These are phyloP conservation scores for Hibiscus mutabilis DNA, from an alignment of 345 rosid genomes.

Conservation along the genomic window DNA sequence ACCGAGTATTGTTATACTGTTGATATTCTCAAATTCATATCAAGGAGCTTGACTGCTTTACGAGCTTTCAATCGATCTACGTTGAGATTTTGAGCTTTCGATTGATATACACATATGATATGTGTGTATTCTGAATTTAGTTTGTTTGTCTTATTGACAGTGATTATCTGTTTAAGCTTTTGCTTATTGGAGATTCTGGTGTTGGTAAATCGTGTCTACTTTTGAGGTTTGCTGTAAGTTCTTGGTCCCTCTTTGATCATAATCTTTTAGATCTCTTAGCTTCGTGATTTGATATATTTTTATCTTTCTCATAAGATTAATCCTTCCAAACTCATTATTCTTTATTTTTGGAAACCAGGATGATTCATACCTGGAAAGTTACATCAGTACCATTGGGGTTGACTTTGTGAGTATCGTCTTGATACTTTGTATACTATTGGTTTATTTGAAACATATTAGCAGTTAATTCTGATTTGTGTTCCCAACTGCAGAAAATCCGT, in stretches of 20 bases:
- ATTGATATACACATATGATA: not conserved
- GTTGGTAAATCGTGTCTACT: constrained; percentile 50
- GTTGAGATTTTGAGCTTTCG: not conserved
- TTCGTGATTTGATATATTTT: not conserved
- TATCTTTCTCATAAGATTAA: not conserved
- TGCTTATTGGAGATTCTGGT: constrained; percentile 54
- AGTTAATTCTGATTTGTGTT: not conserved
- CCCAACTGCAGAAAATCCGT: constrained; percentile 39
- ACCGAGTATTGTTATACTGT: not conserved
- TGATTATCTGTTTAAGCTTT: constrained; percentile 53
- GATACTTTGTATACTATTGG: not conserved
- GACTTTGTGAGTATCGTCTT: constrained; percentile 44
- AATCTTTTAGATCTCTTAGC: not conserved
- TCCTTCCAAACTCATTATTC: not conserved
- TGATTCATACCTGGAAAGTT: constrained; percentile 65
- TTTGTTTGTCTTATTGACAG: constrained; percentile 25
- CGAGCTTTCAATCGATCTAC: not conserved
- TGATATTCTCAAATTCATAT: not conserved
- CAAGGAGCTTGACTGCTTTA: not conserved
- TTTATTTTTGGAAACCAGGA: constrained; percentile 29
- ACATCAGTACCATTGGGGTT: constrained; percentile 74
- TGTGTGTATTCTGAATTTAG: not conserved
- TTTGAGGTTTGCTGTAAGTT: constrained; percentile 54
- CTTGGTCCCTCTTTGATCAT: not conserved
- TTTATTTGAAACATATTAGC: not conserved